Percentiles rank a stretch among this genome's conserved stretches.
phyloP scores from a whole-genome alignment of 2,329 filamentous ascomycete genomes.

The Lecanicillium sp. region DNA sequence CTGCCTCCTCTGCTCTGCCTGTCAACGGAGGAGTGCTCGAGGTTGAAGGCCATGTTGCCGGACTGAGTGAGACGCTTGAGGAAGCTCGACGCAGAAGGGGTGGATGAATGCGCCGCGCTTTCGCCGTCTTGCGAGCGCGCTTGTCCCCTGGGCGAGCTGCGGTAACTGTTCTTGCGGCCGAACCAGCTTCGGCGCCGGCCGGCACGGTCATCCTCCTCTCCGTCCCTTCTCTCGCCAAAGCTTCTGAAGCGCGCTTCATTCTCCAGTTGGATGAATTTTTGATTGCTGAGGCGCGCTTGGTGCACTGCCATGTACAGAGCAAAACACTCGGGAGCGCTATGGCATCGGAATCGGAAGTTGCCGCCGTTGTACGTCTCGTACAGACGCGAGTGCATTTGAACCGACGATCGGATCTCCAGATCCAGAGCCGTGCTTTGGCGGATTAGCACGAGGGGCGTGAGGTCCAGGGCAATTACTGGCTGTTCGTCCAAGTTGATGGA shows the following conservation, averaged over 20 bases:
- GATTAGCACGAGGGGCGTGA: constrained; percentile 86
- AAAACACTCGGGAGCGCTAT: constrained; percentile 70
- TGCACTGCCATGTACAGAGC: constrained; percentile 83
- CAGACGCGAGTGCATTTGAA: constrained; percentile 65
- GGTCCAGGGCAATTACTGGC: constrained; percentile 65
- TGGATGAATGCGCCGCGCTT: constrained; percentile 54
- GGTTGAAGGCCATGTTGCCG: constrained; percentile 69
- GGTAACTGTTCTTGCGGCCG: constrained; percentile 59
- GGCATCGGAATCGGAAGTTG: constrained; percentile 87
- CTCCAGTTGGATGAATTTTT: constrained; percentile 69
- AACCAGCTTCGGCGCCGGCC: constrained; percentile 51
- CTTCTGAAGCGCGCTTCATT: constrained; percentile 65
- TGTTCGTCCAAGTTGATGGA: constrained; percentile 8
- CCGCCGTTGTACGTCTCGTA: constrained; percentile 53
- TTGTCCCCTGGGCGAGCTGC: constrained; percentile 55
- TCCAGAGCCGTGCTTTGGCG: constrained; percentile 88
- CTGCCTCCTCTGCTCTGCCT: constrained; percentile 45
- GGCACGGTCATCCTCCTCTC: constrained; percentile 44
- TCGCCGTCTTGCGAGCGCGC: constrained; percentile 67
- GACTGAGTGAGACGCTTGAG: constrained; percentile 69
- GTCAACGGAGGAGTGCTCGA: constrained; percentile 70
- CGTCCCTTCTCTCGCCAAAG: constrained; percentile 54
- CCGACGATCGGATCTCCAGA: constrained; percentile 86
- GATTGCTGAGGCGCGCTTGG: constrained; percentile 82
- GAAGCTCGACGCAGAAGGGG: constrained; percentile 70